These are phyloP conservation scores for Peribolospora kevripleyi DNA, from an alignment of 768 basidiomycete genomes.

Conservation along the genomic window DNA sequence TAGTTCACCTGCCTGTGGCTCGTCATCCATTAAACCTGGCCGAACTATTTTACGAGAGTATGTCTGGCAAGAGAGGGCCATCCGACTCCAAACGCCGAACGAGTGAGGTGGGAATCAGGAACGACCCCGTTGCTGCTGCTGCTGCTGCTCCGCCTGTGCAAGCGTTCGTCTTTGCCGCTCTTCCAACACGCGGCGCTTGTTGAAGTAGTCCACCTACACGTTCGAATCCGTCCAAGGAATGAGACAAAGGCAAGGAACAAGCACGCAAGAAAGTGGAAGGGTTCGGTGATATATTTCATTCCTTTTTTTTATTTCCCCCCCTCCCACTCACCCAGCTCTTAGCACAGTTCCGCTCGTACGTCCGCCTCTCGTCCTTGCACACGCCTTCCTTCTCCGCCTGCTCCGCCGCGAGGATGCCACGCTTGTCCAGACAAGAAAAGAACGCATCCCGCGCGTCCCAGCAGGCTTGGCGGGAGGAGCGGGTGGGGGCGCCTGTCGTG, in stretches of 20 bases:
- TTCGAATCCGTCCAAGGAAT: not conserved
- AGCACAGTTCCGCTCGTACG: conserved; percentile 51
- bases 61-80: too few species aligned
- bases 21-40: too few species aligned
- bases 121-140: too few species aligned
- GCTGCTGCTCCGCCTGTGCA: too few species aligned
- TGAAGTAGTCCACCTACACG: conserved; percentile 72
- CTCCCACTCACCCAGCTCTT: conserved; percentile 50
- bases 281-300: not conserved
- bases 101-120: too few species aligned
- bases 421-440: conserved; percentile 55
- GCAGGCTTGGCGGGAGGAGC: conserved; percentile 36
- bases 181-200: conserved; percentile 38
- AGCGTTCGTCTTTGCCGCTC: too few species aligned
- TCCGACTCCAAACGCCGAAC: too few species aligned
- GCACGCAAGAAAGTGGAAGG: not conserved
- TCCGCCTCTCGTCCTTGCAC: conserved; percentile 33
- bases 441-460: conserved; percentile 69
- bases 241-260: not conserved
- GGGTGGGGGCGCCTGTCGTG: conserved; percentile 1
- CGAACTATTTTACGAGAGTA: too few species aligned
- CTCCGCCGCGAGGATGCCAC: conserved; percentile 45
- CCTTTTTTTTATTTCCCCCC: too few species aligned
- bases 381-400: conserved; percentile 30
- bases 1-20: too few species aligned